A percentile compares a stretch with the other conserved stretches of the same genome.
These are phyloP conservation scores for Meyerozyma sp. DNA, from an alignment of 1,139 yeast species.

Conservation along the genomic window DNA sequence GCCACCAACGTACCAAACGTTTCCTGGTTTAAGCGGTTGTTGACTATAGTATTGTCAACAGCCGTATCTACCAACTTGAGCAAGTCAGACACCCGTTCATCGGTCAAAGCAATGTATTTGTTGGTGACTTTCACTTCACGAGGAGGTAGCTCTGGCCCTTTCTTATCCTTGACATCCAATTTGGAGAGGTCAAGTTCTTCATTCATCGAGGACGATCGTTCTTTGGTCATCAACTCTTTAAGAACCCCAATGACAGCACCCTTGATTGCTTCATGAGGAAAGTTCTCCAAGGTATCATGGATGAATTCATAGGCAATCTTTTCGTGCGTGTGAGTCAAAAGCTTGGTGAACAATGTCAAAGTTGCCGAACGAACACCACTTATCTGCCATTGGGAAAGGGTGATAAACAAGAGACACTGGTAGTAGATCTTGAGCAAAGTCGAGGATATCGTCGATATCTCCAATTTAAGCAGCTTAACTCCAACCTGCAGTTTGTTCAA, in stretches of 20 bases:
- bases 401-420: slow-evolving; percentile 28
- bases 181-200: slow-evolving; percentile 1
- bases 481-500: slow-evolving; percentile 18
- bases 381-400: slow-evolving; percentile 9
- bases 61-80: slow-evolving; percentile 31
- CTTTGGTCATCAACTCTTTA: slow-evolving; percentile 52
- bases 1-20: slow-evolving; percentile 44
- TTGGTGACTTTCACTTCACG: slow-evolving; percentile 7
- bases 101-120: slow-evolving; percentile 34
- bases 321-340: slow-evolving; percentile 55
- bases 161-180: slow-evolving; percentile 11
- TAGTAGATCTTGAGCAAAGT: slow-evolving; percentile 25
- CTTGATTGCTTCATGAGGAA: slow-evolving; percentile 62
- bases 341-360: slow-evolving; percentile 48
- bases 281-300: slow-evolving; percentile 57
- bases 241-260: slow-evolving; percentile 59
- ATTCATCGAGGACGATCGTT: slow-evolving; percentile 11
- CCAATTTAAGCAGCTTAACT: slow-evolving; percentile 19
- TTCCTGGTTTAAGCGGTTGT: slow-evolving; percentile 13
- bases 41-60: slow-evolving; percentile 26
- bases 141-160: slow-evolving; percentile 19
- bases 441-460: slow-evolving; percentile 28
- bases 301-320: slow-evolving; percentile 54
- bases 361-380: slow-evolving; percentile 22
- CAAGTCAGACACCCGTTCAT: slow-evolving; percentile 33